A percentile compares a stretch with the other conserved stretches of the same genome.
phyloP scores from a whole-genome alignment of 1,284 basidiomycete genomes.

The Agroathelia rolfsii region DNA sequence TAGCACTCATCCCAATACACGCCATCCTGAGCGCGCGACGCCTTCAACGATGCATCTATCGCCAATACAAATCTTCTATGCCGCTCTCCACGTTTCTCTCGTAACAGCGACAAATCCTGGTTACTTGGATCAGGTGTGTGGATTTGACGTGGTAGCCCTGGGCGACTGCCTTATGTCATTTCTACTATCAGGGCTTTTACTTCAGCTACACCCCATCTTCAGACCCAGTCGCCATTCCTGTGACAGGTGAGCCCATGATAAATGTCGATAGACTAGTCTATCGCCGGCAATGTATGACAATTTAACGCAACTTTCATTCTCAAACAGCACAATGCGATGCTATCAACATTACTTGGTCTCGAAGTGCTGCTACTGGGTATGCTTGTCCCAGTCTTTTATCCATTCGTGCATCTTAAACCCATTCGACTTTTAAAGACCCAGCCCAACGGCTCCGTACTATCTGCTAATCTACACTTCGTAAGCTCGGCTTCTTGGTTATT shows the following conservation, averaged over 20 bases:
- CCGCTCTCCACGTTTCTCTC: too few species aligned
- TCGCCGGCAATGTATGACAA: conserved; percentile 3
- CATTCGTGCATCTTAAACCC: conserved; percentile 2
- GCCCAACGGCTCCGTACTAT: conserved; percentile 45
- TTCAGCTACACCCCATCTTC: conserved; percentile 36
- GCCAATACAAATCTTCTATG: too few species aligned
- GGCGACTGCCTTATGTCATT: neutral
- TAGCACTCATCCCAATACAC: too few species aligned
- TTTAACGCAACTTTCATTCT: conserved; percentile 6
- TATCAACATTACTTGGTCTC: conserved; percentile 39
- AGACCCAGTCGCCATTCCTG: conserved; percentile 35
- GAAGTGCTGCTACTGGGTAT: conserved; percentile 37
- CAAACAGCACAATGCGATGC: conserved; percentile 43
- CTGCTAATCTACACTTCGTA: conserved; percentile 56
- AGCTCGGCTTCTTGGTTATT: conserved; percentile 20
- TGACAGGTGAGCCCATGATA: conserved; percentile 38
- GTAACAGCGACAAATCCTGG: too few species aligned
- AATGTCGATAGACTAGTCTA: too few species aligned
- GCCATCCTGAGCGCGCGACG: too few species aligned
- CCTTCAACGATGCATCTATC: too few species aligned
- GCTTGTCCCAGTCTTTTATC: conserved; percentile 9
- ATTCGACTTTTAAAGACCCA: conserved; percentile 28
- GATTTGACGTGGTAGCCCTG: neutral
- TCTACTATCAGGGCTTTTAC: conserved; percentile 34
- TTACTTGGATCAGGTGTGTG: conserved; percentile 4